Base-by-base conservation (phyloP, 768 basidiomycete species). In the Lyophyllum atratum region DNA sequence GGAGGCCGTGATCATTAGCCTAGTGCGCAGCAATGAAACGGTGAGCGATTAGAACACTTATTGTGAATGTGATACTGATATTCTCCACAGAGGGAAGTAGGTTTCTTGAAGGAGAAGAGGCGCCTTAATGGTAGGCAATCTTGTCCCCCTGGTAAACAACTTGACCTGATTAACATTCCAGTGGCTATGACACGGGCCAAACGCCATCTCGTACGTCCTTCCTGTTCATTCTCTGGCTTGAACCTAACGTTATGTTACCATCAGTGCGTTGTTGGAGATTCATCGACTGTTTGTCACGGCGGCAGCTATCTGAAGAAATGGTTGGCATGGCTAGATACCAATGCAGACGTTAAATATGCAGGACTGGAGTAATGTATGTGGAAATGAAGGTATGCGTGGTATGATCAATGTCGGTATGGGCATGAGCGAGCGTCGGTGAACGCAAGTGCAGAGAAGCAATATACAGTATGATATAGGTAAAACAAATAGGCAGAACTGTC, bases 101-200 rank as follows among this genome's bases (percentile, higher is more conserved):
- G 96, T 0, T 99, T 99, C 70, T 71, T 99, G 66, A 92, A 90
- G 68, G 97, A 99, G 67, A 90, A 93, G 63, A 80, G 97, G 46
- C 77, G 97, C 34, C 74, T 99, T 66, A 99, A 99, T 67, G 92
- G 90, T 87, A 62, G 46, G 80, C 52, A 37, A 8, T 46, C 39
- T 6, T 15, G 12, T 9, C 17, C 15, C 28, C 10, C 49, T 14
- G 22, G 3, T n/a, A n/a, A 29, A 9, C 43, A 29, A 12, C n/a
- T 6, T 39, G 21, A 33, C 33, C 43, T 61, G 37, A 59, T 46
- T 54, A 45, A 19, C 59, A 31, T 37, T 29, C 5, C 40, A 92
- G 90, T 94, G 56, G 92, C 92, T 0, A 94, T 94, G 95, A 98
- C 95, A 4, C 79, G 95, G 55, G 93, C 95, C 5, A 88, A 87